A percentile compares a stretch with the other conserved stretches of the same genome.
Conservation (phyloP, 371 early-diverging fungal genomes). For the Phascolomyces articulosus region DNA sequence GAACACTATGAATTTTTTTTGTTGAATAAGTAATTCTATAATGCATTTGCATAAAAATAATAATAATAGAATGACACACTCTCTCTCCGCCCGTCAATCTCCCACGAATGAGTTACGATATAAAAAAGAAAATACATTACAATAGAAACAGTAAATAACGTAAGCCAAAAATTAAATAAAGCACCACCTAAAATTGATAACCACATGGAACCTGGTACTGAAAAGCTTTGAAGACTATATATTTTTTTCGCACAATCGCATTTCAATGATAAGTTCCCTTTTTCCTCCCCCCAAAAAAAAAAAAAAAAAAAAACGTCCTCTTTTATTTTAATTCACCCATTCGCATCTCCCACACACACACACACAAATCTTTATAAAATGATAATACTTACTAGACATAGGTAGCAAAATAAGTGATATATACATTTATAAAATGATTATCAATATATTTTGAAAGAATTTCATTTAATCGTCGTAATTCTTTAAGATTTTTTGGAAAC, state of each 20-base stretch:
- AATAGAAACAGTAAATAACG: constrained; percentile 58
- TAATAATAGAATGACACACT: too few species aligned
- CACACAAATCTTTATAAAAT: not conserved
- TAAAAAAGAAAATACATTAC: constrained; percentile 14
- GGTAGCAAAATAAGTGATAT: constrained; percentile 52
- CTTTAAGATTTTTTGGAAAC: constrained; percentile 60
- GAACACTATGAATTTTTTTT: constrained; percentile 41
- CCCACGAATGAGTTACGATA: too few species aligned
- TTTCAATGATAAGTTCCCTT: not conserved
- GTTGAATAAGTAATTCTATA: not conserved
- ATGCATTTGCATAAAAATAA: not conserved
- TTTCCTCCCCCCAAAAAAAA: not conserved
- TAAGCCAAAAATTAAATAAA: constrained; percentile 61
- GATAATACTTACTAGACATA: constrained; percentile 62
- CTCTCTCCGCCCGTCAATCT: too few species aligned
- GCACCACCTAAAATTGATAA: constrained; percentile 68
- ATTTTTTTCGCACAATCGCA: not conserved
- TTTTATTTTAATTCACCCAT: too few species aligned
- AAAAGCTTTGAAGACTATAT: constrained; percentile 64
- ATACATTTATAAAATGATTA: constrained; percentile 57
- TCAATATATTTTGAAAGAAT: constrained; percentile 61
- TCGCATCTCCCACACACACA: not conserved
- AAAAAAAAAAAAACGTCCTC: too few species aligned
- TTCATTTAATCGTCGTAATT: constrained; percentile 56
- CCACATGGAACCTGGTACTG: constrained; percentile 75